A percentile compares a stretch with the other conserved stretches of the same genome.
Evolutionary conservation across 805 yeast genomes (phyloP).

Genomic region (Metschnikowia shivogae): DNA sequence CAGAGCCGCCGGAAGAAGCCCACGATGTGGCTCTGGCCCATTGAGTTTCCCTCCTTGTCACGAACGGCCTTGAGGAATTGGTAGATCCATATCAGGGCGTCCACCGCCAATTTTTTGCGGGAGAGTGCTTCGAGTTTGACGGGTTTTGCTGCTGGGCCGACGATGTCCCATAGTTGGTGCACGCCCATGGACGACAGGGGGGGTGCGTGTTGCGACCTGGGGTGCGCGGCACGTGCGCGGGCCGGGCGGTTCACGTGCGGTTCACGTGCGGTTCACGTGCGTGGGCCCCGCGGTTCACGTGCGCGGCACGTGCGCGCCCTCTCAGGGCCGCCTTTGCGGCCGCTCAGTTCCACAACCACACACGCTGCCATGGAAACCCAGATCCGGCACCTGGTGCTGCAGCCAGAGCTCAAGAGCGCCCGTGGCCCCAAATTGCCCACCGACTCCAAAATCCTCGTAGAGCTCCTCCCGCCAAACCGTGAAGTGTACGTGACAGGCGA

Average conservation of each 20-base stretch:
- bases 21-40: slow-evolving; percentile 81
- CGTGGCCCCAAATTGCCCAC: not conserved
- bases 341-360: too few species aligned
- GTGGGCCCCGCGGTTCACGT: too few species aligned
- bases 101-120: slow-evolving; percentile 81
- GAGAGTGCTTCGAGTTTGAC: slow-evolving; percentile 82
- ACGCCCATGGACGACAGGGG: too few species aligned
- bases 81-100: slow-evolving; percentile 98
- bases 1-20: slow-evolving; percentile 95
- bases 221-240: too few species aligned
- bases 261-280: too few species aligned
- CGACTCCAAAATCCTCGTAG: slow-evolving; percentile 1
- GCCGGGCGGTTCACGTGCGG: too few species aligned
- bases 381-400: slow-evolving; percentile 5
- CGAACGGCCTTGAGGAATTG: slow-evolving; percentile 94
- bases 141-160: slow-evolving; percentile 87
- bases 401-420: slow-evolving; percentile 2
- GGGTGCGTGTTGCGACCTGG: too few species aligned
- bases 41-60: slow-evolving; percentile 73
- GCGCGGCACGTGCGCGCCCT: too few species aligned
- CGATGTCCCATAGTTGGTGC: slow-evolving; percentile 86
- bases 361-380: not conserved
- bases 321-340: not conserved
- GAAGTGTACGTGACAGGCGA: too few species aligned
- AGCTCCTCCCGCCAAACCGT: not conserved